Percentiles rank a stretch among this genome's conserved stretches.
These are phyloP conservation scores for Phytophthora hybrid DNA, from an alignment of 352 stramenopile species.

Conservation along the genomic window DNA sequence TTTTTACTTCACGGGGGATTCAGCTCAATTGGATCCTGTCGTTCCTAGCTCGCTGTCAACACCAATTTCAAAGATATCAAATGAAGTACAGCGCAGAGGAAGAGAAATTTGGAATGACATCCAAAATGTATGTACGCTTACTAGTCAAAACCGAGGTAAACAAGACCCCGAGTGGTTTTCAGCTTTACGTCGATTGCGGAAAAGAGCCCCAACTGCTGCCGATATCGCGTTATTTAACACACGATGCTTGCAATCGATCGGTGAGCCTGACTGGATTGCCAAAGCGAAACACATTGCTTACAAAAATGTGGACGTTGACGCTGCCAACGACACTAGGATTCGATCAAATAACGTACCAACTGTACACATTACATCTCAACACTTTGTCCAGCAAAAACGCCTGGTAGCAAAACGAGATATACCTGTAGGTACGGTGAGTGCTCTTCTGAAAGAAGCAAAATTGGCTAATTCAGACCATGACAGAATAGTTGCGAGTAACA, in stretches of 20 bases:
- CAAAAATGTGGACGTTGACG: background rate
- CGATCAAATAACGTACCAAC: background rate
- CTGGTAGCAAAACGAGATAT: background rate
- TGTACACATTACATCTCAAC: background rate
- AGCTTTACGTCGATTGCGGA: background rate
- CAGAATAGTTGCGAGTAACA: background rate
- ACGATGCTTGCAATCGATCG: background rate
- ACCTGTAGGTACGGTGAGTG: background rate
- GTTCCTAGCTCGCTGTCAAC: slow-evolving; percentile 3
- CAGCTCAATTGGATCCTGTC: too few relatives aligned
- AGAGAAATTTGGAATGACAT: slow-evolving; percentile 4
- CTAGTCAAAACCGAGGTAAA: slow-evolving; percentile 6
- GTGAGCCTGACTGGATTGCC: background rate
- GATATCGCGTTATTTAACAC: slow-evolving; percentile 1
- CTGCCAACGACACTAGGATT: background rate
- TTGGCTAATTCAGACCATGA: background rate
- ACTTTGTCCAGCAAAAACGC: background rate
- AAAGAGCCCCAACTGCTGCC: background rate
- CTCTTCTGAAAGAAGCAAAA: background rate
- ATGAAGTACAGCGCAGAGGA: background rate
- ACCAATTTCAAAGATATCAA: background rate
- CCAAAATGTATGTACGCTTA: background rate
- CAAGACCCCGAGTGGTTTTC: slow-evolving; percentile 1
- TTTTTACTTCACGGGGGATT: background rate
- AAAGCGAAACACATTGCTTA: background rate